Conservation (phyloP, 306 rosid species). For the Coriaria nepalensis region DNA sequence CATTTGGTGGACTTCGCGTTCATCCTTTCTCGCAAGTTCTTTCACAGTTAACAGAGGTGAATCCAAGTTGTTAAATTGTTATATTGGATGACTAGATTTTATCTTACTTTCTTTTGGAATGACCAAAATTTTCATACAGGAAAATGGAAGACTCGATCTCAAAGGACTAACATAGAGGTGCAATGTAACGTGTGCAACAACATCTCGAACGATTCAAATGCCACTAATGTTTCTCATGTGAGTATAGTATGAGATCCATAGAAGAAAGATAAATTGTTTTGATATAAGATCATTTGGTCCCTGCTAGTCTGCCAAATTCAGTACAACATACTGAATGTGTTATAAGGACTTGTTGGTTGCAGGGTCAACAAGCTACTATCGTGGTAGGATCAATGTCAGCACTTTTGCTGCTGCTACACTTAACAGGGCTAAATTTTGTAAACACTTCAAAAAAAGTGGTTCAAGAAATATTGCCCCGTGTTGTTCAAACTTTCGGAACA, state of each 20-base stretch:
- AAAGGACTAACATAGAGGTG: conserved; percentile 21
- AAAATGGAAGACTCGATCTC: conserved; percentile 35
- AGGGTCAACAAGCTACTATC: conserved; percentile 35
- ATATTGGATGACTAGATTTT: neutral
- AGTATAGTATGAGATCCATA: conserved; percentile 17
- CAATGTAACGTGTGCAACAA: conserved; percentile 21
- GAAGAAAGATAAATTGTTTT: too few species aligned
- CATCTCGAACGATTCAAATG: conserved; percentile 25
- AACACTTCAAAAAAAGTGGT: conserved; percentile 25
- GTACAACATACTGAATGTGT: too few species aligned
- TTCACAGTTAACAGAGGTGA: conserved; percentile 31
- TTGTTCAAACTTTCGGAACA: conserved; percentile 32
- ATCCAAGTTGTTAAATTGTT: neutral
- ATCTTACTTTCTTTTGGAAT: neutral
- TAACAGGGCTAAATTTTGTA: conserved; percentile 20
- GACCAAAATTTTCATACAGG: conserved; percentile 30
- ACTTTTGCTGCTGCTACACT: conserved; percentile 31
- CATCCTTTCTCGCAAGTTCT: conserved; percentile 21
- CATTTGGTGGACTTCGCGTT: conserved; percentile 29
- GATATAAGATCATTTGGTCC: neutral
- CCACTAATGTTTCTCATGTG: conserved; percentile 31
- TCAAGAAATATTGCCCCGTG: conserved; percentile 26
- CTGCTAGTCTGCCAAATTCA: neutral
- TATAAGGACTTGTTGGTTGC: conserved; percentile 20
- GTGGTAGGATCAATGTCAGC: conserved; percentile 28